Base-by-base conservation (phyloP, 2,329 filamentous ascomycete species). In the Botrytis sinoallii region DNA sequence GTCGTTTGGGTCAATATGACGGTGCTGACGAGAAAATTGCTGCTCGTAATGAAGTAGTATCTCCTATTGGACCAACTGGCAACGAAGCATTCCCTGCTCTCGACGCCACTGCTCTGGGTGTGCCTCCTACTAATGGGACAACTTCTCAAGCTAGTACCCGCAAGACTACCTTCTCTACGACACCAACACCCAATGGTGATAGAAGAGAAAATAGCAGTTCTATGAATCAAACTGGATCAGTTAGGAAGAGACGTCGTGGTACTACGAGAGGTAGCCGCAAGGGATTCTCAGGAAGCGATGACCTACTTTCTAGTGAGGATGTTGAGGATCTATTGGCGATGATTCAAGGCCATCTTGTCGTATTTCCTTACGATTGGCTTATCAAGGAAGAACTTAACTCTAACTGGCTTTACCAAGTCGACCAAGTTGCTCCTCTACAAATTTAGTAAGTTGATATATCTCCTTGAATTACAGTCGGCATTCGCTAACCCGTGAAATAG, bases 341-440 rank as follows among this genome's bases (percentile, higher is more conserved):
- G 84, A 88, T 96, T 40, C 95, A 98, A 82, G 96, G 96, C 1
- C 91, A 95, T 81, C 83, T 99, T 70, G 95, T 99, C 40, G 85
- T 93, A 76, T 99, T 97, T 86, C 96, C 96, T 9, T 97, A 98
- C 83, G 94, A 99, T 80, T 99, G 97, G 94, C 88, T 97, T 71
- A 89, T 92, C 78, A 92, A 91, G 73, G 96, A 98, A 84, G 96
- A 98, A 85, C 90, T 91, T 80, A 95, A 94, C 77, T 93, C 94
- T 73, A 97, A 98, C 81, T 99, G 96, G 96, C 88, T 98, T 76
- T 98, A 97, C 84, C 94, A 95, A 81, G 93, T 98, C 73, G 96
- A 99, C 82, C 92, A 97, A 82, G 91, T 99, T 81, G 97, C 96
- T 79, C 96, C 96, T 73, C 86, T 99, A 83, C 94, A 98, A 84